Base-by-base conservation (phyloP, 2,329 filamentous ascomycete genomes). In the Thielaviopsis populi region DNA sequence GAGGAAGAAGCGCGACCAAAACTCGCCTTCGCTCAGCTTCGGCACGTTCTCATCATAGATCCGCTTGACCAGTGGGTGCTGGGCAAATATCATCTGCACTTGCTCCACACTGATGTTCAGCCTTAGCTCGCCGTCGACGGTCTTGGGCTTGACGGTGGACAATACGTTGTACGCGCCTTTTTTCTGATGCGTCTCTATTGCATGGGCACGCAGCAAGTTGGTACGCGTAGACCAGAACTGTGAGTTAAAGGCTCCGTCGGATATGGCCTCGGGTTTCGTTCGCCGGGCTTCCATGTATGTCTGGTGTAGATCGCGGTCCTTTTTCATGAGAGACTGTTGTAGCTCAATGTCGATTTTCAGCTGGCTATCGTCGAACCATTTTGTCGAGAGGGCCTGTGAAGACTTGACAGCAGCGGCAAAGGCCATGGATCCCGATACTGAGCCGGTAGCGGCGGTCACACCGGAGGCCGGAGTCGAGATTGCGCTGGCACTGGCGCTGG, bases 171-270 rank as follows among this genome's bases (percentile, higher is more conserved):
- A 96, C 2, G 90, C 85, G 5, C 92, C 94, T 68, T 88, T 87
- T 69, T 85, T 87, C 76, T 99, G 95, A 66, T 83, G 85, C 63
- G 83, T 85, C 74, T 97, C 91, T 56, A 96, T 94, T 1, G 91
- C 91, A 75, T 96, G 89, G 0, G 92, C 88, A 13, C 94, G 87
- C 37, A 99, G 80, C 40, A 96, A 78, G 72, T 90, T 90, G 58
- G 91, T 82, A 56, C 95, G 82, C 1, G 90, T 89, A 1, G 90
- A 89, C 94, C 94, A 99, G 75, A 99, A 99, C 72, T 96, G 92
- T 1, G 84, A 79, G 69, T 92, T 91, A 73, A 97, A 96, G 54
- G 91, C 86, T 1, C 83, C 82, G 33, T 87, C 84, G 0, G 87
- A 86, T 67, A 97, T 86, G 1, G 87, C 85, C 7, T 92, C 87